Evolutionary conservation across 1,284 basidiomycete genomes (phyloP).

Genomic region (Athelia psychrophila): DNA sequence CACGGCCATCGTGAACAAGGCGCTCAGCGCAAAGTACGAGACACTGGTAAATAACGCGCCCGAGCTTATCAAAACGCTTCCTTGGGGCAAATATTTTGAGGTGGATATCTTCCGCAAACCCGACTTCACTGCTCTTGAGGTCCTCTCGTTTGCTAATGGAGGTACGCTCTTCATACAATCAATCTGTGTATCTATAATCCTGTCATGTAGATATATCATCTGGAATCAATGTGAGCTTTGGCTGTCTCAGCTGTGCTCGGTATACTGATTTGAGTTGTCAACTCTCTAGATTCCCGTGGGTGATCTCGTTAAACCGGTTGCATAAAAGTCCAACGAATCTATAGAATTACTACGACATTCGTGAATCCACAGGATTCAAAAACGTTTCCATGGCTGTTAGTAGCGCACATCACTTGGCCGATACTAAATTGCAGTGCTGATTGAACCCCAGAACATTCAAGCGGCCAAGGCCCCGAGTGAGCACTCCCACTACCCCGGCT

Average conservation of each 20-base stretch:
- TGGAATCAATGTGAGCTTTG: slow-evolving; percentile 70
- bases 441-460: slow-evolving; percentile 64
- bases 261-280: slow-evolving; percentile 1
- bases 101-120: slow-evolving; percentile 82
- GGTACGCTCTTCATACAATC: slow-evolving; percentile 38
- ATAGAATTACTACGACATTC: slow-evolving; percentile 76
- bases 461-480: slow-evolving; percentile 80
- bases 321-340: not conserved
- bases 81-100: slow-evolving; percentile 83
- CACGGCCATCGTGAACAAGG: slow-evolving; percentile 84
- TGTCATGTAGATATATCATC: slow-evolving; percentile 63
- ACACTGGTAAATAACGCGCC: slow-evolving; percentile 72
- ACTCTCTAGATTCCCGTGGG: slow-evolving; percentile 57
- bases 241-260: not conserved
- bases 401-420: slow-evolving; percentile 1
- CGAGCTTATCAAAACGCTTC: slow-evolving; percentile 73
- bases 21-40: slow-evolving; percentile 78
- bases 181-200: slow-evolving; percentile 1
- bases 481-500: slow-evolving; percentile 14
- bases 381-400: slow-evolving; percentile 74
- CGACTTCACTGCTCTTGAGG: slow-evolving; percentile 82
- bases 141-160: slow-evolving; percentile 76
- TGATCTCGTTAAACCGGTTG: slow-evolving; percentile 4
- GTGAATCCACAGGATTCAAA: slow-evolving; percentile 81
- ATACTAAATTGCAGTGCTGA: not conserved